Percentiles rank a stretch among this genome's conserved stretches.
phyloP scores from a whole-genome alignment of 1,284 basidiomycete genomes.

The Pulchroboletus neoregius region DNA sequence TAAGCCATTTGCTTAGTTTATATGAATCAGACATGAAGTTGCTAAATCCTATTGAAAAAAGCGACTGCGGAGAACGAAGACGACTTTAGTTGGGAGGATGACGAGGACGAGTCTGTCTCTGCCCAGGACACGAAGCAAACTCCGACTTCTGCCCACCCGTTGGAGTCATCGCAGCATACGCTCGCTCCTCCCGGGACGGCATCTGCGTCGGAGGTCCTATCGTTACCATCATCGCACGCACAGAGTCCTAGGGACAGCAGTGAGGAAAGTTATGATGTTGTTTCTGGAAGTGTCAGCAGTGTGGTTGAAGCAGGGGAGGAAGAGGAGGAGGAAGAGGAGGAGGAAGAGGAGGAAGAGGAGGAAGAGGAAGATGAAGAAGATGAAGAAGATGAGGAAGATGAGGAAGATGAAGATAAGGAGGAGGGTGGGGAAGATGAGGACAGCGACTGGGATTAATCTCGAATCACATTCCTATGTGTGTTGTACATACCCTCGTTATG shows the following conservation, averaged over 20 bases:
- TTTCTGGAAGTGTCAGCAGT: conserved; percentile 47
- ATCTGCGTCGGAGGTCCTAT: conserved; percentile 19
- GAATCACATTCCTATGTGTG: background rate
- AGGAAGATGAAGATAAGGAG: conserved; percentile 23
- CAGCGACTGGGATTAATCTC: conserved; percentile 65
- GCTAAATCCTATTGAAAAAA: conserved; percentile 23
- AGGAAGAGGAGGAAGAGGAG: conserved; percentile 59
- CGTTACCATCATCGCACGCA: conserved; percentile 31
- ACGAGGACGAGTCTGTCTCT: conserved; percentile 53
- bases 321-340: conserved; percentile 34
- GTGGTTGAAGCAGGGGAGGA: conserved; percentile 29
- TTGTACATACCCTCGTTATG: background rate
- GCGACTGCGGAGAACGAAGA: conserved; percentile 64
- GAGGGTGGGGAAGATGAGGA: conserved; percentile 52
- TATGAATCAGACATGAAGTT: conserved; percentile 1
- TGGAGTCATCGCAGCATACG: conserved; percentile 29
- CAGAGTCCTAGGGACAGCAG: conserved; percentile 59
- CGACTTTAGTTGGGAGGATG: conserved; percentile 79
- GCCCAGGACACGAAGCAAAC: conserved; percentile 14
- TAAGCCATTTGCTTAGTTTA: conserved; percentile 30
- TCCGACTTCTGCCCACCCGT: conserved; percentile 4
- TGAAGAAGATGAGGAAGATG: conserved; percentile 18
- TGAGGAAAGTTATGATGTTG: conserved; percentile 71
- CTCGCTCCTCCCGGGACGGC: conserved; percentile 29
- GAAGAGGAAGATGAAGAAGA: conserved; percentile 27